Percentiles rank a stretch among this genome's conserved stretches.
phyloP scores from a whole-genome alignment of 2,329 filamentous ascomycete species.

The Akanthomyces uredinophilus region DNA sequence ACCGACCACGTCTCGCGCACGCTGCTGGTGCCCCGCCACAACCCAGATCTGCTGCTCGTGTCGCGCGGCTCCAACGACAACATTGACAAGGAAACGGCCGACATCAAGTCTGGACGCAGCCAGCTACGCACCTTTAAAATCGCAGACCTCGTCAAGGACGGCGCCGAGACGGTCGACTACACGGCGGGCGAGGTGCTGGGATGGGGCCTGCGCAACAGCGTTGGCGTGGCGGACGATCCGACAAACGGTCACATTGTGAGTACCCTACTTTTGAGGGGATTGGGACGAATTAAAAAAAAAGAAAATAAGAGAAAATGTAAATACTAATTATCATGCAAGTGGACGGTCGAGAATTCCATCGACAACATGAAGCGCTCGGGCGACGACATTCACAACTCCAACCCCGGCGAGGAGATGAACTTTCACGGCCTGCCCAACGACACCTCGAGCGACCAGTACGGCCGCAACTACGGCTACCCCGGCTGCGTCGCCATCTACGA shows the following conservation, averaged over 20 bases:
- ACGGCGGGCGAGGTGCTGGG: constrained; percentile 43
- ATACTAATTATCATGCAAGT: constrained; percentile 22
- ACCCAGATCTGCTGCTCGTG: constrained; percentile 52
- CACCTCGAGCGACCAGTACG: constrained; percentile 20
- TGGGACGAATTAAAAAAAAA: background rate
- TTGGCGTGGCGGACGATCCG: constrained; percentile 59
- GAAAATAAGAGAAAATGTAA: background rate
- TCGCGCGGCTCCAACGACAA: constrained; percentile 56
- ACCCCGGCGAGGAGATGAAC: constrained; percentile 69
- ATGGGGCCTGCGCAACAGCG: constrained; percentile 66
- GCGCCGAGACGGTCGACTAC: constrained; percentile 29
- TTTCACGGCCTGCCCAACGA: constrained; percentile 54
- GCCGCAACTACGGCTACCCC: constrained; percentile 58
- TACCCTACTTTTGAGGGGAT: background rate
- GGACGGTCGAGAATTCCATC: constrained; percentile 61
- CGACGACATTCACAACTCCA: constrained; percentile 56
- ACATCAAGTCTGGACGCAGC: constrained; percentile 48
- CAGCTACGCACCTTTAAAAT: constrained; percentile 52
- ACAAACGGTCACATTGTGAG: constrained; percentile 37
- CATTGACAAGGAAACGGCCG: constrained; percentile 45
- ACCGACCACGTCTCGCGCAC: constrained; percentile 60
- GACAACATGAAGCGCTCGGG: constrained; percentile 53
- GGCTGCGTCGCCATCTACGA: constrained; percentile 58
- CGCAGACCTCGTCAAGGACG: constrained; percentile 22
- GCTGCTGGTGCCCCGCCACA: constrained; percentile 49